Conservation (phyloP, 768 basidiomycete genomes). For the Lyophyllum semitale region DNA sequence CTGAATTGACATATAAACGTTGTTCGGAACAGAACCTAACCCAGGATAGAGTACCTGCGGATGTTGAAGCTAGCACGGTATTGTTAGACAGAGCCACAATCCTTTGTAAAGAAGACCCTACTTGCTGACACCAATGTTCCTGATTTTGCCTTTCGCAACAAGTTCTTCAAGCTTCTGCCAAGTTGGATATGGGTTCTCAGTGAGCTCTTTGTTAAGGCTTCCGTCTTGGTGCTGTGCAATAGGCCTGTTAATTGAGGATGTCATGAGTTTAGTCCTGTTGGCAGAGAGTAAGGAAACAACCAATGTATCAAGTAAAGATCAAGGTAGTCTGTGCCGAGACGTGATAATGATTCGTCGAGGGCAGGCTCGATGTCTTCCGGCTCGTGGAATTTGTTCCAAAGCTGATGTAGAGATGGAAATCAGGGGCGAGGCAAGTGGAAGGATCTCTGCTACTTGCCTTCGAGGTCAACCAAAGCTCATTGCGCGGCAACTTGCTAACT, state of each 20-base stretch:
- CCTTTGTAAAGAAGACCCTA: conserved; percentile 25
- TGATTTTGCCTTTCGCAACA: conserved; percentile 74
- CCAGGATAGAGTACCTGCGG: conserved; percentile 36
- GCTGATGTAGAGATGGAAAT: conserved; percentile 29
- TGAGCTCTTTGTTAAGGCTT: conserved; percentile 46
- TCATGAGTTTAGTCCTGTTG: neutral
- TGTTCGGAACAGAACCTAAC: neutral
- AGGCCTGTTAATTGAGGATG: conserved; percentile 43
- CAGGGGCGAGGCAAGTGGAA: neutral
- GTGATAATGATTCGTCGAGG: conserved; percentile 49
- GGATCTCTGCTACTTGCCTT: conserved; percentile 35
- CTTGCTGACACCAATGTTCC: conserved; percentile 88
- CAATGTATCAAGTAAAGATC: conserved; percentile 85
- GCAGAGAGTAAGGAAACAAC: conserved; percentile 32
- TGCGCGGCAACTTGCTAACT: conserved; percentile 59
- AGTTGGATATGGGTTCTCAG: conserved; percentile 72
- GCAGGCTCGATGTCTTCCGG: conserved; percentile 71
- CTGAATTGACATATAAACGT: conserved; percentile 30
- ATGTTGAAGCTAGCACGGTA: conserved; percentile 58
- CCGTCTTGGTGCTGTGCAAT: conserved; percentile 64
- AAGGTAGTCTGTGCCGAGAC: conserved; percentile 28
- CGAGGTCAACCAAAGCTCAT: conserved; percentile 70
- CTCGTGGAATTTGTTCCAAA: conserved; percentile 79
- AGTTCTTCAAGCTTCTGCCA: conserved; percentile 82
- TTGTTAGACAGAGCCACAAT: neutral